A percentile compares a stretch with the other conserved stretches of the same genome.
Evolutionary conservation across 2,329 filamentous ascomycete species (phyloP).

Genomic region (Xylariales sp.): DNA sequence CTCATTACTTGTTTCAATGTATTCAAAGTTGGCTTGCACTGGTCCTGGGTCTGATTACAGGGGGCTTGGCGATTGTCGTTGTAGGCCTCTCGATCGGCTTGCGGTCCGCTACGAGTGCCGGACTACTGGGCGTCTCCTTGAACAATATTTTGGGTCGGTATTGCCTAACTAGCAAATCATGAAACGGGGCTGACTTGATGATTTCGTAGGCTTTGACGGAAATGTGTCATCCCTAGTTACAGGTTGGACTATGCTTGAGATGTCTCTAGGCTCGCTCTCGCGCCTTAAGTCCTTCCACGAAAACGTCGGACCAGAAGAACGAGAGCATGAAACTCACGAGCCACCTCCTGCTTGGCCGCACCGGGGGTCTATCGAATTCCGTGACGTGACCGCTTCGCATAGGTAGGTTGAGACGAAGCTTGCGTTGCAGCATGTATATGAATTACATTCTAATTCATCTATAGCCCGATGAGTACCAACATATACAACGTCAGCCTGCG

Average conservation of each 20-base stretch:
- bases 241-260: constrained; percentile 23
- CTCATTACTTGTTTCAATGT: constrained; percentile 13
- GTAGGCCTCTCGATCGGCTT: constrained; percentile 14
- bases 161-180: no score
- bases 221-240: constrained; percentile 24
- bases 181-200: no score
- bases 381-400: neutral
- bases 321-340: neutral
- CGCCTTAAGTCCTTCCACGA: neutral
- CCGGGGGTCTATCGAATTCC: neutral
- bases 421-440: neutral
- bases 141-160: no score
- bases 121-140: neutral
- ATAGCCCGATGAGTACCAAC: neutral
- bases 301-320: neutral
- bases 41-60: constrained; percentile 14
- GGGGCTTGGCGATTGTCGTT: constrained; percentile 12
- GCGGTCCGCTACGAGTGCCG: neutral
- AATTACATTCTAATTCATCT: neutral
- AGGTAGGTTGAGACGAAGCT: neutral
- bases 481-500: neutral
- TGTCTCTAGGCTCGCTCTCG: constrained; percentile 1
- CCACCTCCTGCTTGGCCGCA: neutral
- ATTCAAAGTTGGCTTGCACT: constrained; percentile 16
- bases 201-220: constrained; percentile 27